A percentile compares a stretch with the other conserved stretches of the same genome.
phyloP scores from a whole-genome alignment of 768 basidiomycete species.

The Amanita muscaria region DNA sequence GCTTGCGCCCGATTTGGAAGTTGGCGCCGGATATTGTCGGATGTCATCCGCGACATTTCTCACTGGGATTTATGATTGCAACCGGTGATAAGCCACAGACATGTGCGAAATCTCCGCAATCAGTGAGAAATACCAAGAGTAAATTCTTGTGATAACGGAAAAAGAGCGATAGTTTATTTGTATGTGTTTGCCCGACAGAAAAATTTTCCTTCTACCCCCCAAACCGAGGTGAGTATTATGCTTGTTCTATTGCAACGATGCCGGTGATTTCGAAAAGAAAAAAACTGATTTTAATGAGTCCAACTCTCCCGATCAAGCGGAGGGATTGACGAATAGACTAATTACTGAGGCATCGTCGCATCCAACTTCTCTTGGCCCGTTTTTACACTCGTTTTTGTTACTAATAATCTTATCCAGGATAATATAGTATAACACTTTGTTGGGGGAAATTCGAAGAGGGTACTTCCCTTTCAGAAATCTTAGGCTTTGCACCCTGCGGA shows the following conservation, averaged over 20 bases:
- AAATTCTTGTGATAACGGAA: too few relatives aligned
- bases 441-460: too few relatives aligned
- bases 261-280: slow-evolving; percentile 36
- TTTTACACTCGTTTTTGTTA: slow-evolving; percentile 2
- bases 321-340: slow-evolving; percentile 26
- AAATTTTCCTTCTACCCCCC: too few relatives aligned
- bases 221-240: background rate
- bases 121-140: too few relatives aligned
- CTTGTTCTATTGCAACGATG: slow-evolving; percentile 4
- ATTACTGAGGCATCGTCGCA: slow-evolving; percentile 20
- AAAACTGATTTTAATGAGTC: slow-evolving; percentile 47
- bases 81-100: too few relatives aligned
- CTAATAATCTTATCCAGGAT: background rate
- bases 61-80: too few relatives aligned
- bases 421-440: too few relatives aligned
- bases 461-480: background rate
- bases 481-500: background rate
- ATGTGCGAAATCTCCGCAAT: too few relatives aligned
- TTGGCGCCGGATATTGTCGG: background rate
- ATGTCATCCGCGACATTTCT: too few relatives aligned
- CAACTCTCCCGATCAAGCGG: slow-evolving; percentile 20
- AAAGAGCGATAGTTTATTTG: too few relatives aligned
- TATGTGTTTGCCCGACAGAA: too few relatives aligned
- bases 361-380: slow-evolving; percentile 4
- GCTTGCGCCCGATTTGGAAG: background rate